Conservation (phyloP, 2,329 filamentous ascomycete genomes). For the Aureobasidium uvarum region DNA sequence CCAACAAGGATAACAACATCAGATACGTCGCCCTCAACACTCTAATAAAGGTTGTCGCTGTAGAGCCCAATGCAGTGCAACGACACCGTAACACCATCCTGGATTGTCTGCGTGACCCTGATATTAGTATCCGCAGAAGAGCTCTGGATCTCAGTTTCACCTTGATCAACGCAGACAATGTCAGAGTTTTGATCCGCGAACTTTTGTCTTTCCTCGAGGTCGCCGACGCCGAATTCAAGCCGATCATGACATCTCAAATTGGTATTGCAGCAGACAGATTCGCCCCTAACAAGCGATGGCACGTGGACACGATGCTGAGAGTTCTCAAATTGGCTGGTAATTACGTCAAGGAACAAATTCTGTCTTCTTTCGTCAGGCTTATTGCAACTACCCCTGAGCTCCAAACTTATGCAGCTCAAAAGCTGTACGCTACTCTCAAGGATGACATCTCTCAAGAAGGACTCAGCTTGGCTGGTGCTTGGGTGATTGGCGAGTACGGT, state of each 20-base stretch:
- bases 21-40: constrained; percentile 97
- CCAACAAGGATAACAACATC: constrained; percentile 99
- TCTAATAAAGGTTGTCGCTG: constrained; percentile 94
- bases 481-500: constrained; percentile 97
- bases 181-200: constrained; percentile 88
- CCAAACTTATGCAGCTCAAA: constrained; percentile 95
- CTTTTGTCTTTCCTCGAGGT: constrained; percentile 93
- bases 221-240: constrained; percentile 97
- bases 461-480: constrained; percentile 85
- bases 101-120: constrained; percentile 91
- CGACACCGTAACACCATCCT: constrained; percentile 96
- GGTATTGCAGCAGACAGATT: constrained; percentile 95
- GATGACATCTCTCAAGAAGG: constrained; percentile 98
- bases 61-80: constrained; percentile 96
- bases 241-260: constrained; percentile 97
- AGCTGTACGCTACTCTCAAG: constrained; percentile 84
- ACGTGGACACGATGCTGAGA: constrained; percentile 95
- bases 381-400: constrained; percentile 93
- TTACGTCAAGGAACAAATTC: constrained; percentile 95
- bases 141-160: constrained; percentile 98
- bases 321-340: constrained; percentile 92
- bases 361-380: constrained; percentile 93
- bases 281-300: constrained; percentile 96
- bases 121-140: constrained; percentile 94
- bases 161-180: constrained; percentile 94